Evolutionary conservation across 345 rosid species (phyloP).

Genomic region (Aethionema arabicum): DNA sequence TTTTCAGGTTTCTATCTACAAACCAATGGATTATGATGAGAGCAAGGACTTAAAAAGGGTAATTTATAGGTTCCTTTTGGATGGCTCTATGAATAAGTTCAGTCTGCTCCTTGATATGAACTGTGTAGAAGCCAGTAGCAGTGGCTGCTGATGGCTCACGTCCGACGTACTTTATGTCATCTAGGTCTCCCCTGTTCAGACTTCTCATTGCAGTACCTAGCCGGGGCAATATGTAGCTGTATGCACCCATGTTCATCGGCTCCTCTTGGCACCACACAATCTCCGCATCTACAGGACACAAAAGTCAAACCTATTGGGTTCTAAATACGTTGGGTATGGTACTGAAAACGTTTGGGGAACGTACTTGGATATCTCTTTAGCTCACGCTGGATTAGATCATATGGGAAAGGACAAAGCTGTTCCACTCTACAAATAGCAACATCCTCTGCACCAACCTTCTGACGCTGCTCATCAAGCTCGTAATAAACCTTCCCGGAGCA

Average conservation of each 20-base stretch:
- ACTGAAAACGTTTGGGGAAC: conserved; percentile 9
- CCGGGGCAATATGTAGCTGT: conserved; percentile 51
- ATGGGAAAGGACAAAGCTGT: conserved; percentile 80
- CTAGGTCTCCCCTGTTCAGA: conserved; percentile 49
- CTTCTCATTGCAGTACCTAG: conserved; percentile 62
- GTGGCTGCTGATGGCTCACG: conserved; percentile 74
- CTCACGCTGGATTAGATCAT: conserved; percentile 76
- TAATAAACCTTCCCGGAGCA: conserved; percentile 91
- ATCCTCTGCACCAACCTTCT: conserved; percentile 47
- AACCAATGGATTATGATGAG: too few relatives aligned
- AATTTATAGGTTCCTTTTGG: conserved; percentile 50
- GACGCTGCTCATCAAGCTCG: conserved; percentile 71
- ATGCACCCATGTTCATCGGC: conserved; percentile 89
- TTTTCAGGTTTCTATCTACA: too few relatives aligned
- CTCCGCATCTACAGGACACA: conserved; percentile 48
- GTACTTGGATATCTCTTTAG: conserved; percentile 75
- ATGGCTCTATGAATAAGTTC: conserved; percentile 53
- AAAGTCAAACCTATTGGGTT: background rate
- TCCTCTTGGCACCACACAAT: conserved; percentile 85
- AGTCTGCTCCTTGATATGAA: conserved; percentile 58
- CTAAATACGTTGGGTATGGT: background rate
- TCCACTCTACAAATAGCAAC: conserved; percentile 84
- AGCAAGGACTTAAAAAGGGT: too few relatives aligned
- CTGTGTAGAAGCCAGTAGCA: conserved; percentile 64
- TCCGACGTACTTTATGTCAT: conserved; percentile 67